Percentiles rank a stretch among this genome's conserved stretches.
Evolutionary conservation across 1,284 basidiomycete species (phyloP).

Genomic region (Chiua sp.): DNA sequence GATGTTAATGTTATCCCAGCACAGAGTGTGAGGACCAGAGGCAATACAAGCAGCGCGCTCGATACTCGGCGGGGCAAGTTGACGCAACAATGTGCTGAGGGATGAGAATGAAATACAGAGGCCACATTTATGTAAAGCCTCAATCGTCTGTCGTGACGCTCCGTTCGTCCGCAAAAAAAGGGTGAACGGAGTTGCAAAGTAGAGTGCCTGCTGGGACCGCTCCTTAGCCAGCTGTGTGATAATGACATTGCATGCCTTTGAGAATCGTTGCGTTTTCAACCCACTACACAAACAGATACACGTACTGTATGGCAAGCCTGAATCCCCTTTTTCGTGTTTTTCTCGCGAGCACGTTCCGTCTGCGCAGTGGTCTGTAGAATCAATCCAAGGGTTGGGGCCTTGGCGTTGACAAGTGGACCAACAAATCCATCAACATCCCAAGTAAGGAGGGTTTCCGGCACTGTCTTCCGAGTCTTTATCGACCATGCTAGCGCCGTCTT

Average conservation of each 20-base stretch:
- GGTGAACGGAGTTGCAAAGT: not conserved
- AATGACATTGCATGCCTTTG: conserved; percentile 1
- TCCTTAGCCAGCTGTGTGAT: not conserved
- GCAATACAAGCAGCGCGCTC: not conserved
- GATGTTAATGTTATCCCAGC: not conserved
- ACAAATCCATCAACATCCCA: not conserved
- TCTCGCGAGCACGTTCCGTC: not conserved
- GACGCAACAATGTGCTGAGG: not conserved
- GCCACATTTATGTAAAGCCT: not conserved
- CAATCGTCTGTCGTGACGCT: not conserved
- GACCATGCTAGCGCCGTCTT: not conserved
- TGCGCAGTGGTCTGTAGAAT: not conserved
- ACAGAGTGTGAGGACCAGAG: not conserved
- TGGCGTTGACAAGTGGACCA: not conserved
- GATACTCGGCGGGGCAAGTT: not conserved
- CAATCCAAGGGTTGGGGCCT: not conserved
- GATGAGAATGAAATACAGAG: not conserved
- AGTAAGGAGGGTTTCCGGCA: not conserved
- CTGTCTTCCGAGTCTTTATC: not conserved
- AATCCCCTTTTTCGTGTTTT: not conserved
- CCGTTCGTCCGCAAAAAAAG: not conserved
- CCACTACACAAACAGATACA: not conserved
- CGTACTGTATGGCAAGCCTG: not conserved
- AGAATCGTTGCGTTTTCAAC: not conserved
- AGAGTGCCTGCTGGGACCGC: not conserved